These are phyloP conservation scores for Novymonas esmeraldas DNA, from an alignment of 208 protist genomes.

Conservation along the genomic window DNA sequence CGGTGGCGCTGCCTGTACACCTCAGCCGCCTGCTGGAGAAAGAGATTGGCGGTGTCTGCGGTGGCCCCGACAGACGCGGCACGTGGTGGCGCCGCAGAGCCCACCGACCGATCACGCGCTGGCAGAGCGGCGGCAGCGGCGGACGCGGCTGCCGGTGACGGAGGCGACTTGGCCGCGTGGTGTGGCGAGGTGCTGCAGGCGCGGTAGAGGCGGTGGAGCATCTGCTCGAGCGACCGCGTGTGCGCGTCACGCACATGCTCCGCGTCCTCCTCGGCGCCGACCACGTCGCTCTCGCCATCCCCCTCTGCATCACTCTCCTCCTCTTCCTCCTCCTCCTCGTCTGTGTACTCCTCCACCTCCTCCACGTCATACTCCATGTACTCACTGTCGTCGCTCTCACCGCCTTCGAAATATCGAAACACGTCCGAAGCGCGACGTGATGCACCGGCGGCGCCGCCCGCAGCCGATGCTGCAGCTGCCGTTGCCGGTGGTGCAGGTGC, in stretches of 20 bases:
- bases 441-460: neutral
- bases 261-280: constrained; percentile 5
- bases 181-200: constrained; percentile 25
- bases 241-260: neutral
- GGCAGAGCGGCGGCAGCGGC: neutral
- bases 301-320: neutral
- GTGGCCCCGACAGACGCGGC: neutral
- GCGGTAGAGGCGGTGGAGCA: constrained; percentile 28
- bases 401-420: constrained; percentile 16
- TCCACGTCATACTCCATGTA: constrained; percentile 27
- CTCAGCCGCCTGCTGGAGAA: constrained; percentile 35
- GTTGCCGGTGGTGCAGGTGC: neutral
- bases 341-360: constrained; percentile 25
- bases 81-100: constrained; percentile 1
- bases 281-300: no score
- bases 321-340: constrained; percentile 21
- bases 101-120: neutral
- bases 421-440: constrained; percentile 12
- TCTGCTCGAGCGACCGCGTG: constrained; percentile 17
- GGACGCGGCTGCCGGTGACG: neutral
- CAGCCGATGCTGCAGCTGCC: neutral
- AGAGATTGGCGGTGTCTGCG: constrained; percentile 27
- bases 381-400: constrained; percentile 7
- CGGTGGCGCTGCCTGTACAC: constrained; percentile 29
- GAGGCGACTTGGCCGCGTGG: constrained; percentile 1